Base-by-base conservation (phyloP, 2,329 filamentous ascomycete species). In the Furcasterigmium sp. region DNA sequence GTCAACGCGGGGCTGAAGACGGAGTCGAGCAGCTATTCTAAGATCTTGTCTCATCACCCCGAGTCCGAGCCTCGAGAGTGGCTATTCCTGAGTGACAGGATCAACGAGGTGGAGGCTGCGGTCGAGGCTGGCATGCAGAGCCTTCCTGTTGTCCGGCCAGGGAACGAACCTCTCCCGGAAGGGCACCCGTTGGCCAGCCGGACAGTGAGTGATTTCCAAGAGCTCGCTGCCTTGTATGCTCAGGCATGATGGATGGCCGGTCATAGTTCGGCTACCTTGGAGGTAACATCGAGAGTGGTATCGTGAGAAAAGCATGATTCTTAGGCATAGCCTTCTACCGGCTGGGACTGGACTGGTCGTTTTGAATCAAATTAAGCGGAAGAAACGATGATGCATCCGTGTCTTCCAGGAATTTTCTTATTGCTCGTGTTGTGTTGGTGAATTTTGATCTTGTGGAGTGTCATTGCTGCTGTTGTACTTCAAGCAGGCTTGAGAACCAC, bases 1-100 rank as follows among this genome's bases (percentile, higher is more conserved):
- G 78, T 86, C 46, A 91, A 87, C 60, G 87, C 87, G 25, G 87
- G 87, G 2, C 73, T 78, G 44, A 93, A 93, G 69, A 78, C 74
- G 37, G 78, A 88, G 53, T 59, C 65, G 30, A 62, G 60, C 18
- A 91, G 86, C 60, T 93, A 91, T 64, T 61, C 66, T 52, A 78
- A 70, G 53, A 90, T 91, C 52, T 70, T 76, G 38, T 60, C 62
- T 37, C 65, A 69, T 42, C 58, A 70, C 36, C 60, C 77, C 14
- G 65, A 70, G 26, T 65, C 72, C 44, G 53, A 67, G 39, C 60
- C 72, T 15, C 62, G 60, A 10, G 69, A 76, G 44, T 86, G 86
- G 69, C 69, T 89, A n/a, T 93, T 93, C 60, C 67, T 91, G 47
- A 91, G 85, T 56, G 87, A 93, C 65, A 90, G 90, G 56, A 73